A percentile compares a stretch with the other conserved stretches of the same genome.
Conservation (phyloP, 2,329 filamentous ascomycete species). For the Aspergillus novofumigatus region DNA sequence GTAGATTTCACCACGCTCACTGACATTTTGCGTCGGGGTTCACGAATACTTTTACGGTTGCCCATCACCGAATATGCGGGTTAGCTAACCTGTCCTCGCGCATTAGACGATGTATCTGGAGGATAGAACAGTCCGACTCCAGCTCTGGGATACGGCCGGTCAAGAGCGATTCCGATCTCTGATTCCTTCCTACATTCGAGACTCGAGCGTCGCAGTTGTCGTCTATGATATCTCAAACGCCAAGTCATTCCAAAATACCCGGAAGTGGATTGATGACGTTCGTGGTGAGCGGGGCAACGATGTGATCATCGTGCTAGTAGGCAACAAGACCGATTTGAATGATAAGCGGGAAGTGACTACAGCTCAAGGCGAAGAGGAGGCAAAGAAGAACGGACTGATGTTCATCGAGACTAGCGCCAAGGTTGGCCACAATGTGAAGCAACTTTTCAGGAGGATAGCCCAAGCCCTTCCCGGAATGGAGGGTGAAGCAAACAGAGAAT, state of each 20-base stretch:
- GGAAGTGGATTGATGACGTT: conserved; percentile 99
- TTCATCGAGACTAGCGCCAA: conserved; percentile 99
- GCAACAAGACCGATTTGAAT: conserved; percentile 98
- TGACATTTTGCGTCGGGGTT: neutral
- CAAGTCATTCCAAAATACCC: conserved; percentile 97
- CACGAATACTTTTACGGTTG: conserved; percentile 4
- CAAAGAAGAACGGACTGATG: conserved; percentile 96
- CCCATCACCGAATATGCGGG: neutral
- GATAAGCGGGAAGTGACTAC: conserved; percentile 98
- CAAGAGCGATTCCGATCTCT: conserved; percentile 96
- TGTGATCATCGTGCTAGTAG: conserved; percentile 96
- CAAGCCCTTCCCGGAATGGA: conserved; percentile 98
- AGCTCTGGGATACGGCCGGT: conserved; percentile 97
- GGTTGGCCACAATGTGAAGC: conserved; percentile 96
- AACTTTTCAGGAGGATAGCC: conserved; percentile 94
- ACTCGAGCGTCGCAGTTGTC: conserved; percentile 95
- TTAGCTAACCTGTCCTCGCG: conserved; percentile 8
- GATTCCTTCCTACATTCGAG: conserved; percentile 97
- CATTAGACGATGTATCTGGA: conserved; percentile 95
- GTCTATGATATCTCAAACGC: conserved; percentile 98
- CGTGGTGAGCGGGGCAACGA: conserved; percentile 94
- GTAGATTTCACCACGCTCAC: conserved; percentile 44
- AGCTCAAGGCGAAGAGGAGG: conserved; percentile 93
- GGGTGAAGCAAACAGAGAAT: conserved; percentile 73
- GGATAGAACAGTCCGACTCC: conserved; percentile 93